Percentiles rank a stretch among this genome's conserved stretches.
Conservation (phyloP, 2,329 filamentous ascomycete species). For the Alternaria rosae region DNA sequence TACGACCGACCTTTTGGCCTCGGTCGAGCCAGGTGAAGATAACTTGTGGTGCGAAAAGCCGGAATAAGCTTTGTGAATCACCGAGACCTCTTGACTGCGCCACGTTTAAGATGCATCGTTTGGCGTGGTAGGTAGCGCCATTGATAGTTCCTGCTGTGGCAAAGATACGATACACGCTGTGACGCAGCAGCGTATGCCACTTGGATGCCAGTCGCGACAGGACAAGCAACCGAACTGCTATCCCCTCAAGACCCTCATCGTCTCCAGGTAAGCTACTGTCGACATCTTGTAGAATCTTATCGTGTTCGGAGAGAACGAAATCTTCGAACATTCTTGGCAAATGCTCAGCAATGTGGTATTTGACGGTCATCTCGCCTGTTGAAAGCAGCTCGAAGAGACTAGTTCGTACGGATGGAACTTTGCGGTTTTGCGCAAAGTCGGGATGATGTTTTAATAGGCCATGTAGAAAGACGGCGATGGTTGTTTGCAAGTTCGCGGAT, state of each 20-base stretch:
- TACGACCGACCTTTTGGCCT: conserved; percentile 56
- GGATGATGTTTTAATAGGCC: conserved; percentile 71
- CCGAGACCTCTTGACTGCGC: conserved; percentile 70
- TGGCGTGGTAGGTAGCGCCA: conserved; percentile 72
- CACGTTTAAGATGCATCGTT: conserved; percentile 72
- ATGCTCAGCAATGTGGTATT: conserved; percentile 74
- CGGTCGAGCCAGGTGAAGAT: conserved; percentile 90
- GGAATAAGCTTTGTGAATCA: conserved; percentile 75
- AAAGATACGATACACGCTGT: conserved; percentile 92
- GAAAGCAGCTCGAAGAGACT: conserved; percentile 77
- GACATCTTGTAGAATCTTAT: conserved; percentile 84
- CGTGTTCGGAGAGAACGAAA: conserved; percentile 83
- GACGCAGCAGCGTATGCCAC: conserved; percentile 86
- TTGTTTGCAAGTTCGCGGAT: conserved; percentile 72
- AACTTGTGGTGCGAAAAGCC: conserved; percentile 85
- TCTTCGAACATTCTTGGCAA: conserved; percentile 79
- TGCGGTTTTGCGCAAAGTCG: conserved; percentile 68
- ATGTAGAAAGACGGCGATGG: conserved; percentile 73
- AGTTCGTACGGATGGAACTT: conserved; percentile 70
- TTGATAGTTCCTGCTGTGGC: conserved; percentile 81
- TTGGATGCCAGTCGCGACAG: conserved; percentile 78
- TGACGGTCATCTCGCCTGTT: conserved; percentile 72
- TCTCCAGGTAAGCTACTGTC: conserved; percentile 79
- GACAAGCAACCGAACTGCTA: conserved; percentile 80
- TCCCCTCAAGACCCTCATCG: conserved; percentile 76